These are phyloP conservation scores for Crithidia bombi DNA, from an alignment of 208 protist genomes.

Conservation along the genomic window DNA sequence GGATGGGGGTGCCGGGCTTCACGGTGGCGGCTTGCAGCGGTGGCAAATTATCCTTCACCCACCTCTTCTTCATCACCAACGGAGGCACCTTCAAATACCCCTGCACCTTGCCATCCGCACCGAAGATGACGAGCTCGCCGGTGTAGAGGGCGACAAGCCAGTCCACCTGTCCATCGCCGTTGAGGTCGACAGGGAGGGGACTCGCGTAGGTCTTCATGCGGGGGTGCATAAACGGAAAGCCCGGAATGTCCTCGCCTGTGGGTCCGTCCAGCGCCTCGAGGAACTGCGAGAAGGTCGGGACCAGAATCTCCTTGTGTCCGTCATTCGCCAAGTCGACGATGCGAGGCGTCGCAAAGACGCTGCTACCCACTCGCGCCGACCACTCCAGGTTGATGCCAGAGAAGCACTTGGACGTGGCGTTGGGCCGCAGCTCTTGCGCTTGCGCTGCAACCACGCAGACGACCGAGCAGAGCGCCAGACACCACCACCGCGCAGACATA, in stretches of 20 bases:
- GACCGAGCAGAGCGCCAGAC: conserved; percentile 4
- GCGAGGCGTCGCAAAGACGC: conserved; percentile 76
- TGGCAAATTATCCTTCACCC: conserved; percentile 43
- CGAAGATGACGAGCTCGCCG: conserved; percentile 88
- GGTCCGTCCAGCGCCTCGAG: conserved; percentile 69
- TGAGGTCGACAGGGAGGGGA: conserved; percentile 84
- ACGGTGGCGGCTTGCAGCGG: conserved; percentile 27
- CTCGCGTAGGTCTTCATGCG: conserved; percentile 80
- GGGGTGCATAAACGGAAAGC: conserved; percentile 85
- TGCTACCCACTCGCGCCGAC: conserved; percentile 79
- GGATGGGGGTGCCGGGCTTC: conserved; percentile 21
- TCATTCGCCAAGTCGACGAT: conserved; percentile 82
- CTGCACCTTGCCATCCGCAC: conserved; percentile 55
- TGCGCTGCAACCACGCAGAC: background rate
- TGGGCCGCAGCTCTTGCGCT: conserved; percentile 9
- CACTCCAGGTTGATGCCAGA: conserved; percentile 70
- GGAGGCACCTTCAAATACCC: conserved; percentile 72
- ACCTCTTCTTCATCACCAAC: conserved; percentile 82
- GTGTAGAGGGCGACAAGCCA: conserved; percentile 87
- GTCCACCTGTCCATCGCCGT: conserved; percentile 81
- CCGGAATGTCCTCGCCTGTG: conserved; percentile 60
- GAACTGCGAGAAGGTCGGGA: conserved; percentile 78
- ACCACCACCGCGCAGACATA: background rate
- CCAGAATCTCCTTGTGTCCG: conserved; percentile 84
- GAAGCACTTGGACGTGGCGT: conserved; percentile 40